Evolutionary conservation across 2,329 filamentous ascomycete species (phyloP), one percentile per base, ranked within the genome.

Genomic region (Microcyclosporella mali): DNA sequence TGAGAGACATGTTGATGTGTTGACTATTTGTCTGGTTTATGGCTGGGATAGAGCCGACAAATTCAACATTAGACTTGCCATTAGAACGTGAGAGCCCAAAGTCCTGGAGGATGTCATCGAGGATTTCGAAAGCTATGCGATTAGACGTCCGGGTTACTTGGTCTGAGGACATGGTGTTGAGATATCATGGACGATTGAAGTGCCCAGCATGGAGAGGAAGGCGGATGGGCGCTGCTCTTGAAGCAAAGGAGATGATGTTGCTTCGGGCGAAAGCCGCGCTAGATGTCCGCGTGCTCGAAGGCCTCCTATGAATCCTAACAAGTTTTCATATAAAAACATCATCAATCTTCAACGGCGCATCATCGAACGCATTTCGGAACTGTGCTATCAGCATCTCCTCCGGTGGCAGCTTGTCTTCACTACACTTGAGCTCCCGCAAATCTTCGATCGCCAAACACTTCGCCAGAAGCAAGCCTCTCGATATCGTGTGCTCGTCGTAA

Each of bases 1-100:
- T 45, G 29, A 45, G 27, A 10, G 36, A 40, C 42, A 45, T 40
- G 19, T 33, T 40, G 21, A 45, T 34, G 16, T 45, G 17, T 18
- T 45, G 19, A 10, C 35, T 40, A 9, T 40, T 40, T 11, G 41
- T 45, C 21, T 35, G 18, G 4, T 19, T 6, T 14, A 25, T 7
- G 7, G 16, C n/a, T n/a, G 42, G 42, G 2, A 45, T 25, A 9
- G 36, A 14, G 8, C 42, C 37, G 3, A 14, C 7, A 11, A 45
- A 31, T 17, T 45, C 21, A 10, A 40, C 17, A 6, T 17, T 17
- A 4, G 42, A 40, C n/a, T 27, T 15, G 2, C 36, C 42, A 45
- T 45, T 16, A 1, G 11, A 12, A 6, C 42, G 36, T 9, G 28
- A 31, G 3, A 45, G 18, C 9, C 33, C 37, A 25, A 40, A 45